Conservation (phyloP, 306 rosid genomes). For the Betula pendula region DNA sequence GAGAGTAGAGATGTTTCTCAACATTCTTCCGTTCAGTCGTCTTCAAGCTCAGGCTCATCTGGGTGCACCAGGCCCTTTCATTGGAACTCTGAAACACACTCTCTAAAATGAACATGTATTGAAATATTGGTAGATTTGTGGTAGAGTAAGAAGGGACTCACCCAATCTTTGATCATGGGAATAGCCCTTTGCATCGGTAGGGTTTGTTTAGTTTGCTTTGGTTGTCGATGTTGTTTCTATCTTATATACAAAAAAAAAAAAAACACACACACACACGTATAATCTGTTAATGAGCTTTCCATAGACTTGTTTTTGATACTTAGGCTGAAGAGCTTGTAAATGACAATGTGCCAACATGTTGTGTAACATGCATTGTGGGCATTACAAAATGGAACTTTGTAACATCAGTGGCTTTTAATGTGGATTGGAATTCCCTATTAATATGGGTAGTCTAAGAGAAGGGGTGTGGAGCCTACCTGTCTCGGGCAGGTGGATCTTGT, state of each 20-base stretch:
- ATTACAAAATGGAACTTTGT: background rate
- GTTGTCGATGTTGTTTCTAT: no score
- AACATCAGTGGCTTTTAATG: background rate
- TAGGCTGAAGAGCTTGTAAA: slow-evolving; percentile 1
- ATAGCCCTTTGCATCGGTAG: no score
- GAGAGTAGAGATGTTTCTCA: slow-evolving; percentile 18
- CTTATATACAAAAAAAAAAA: no score
- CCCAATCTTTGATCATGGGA: no score
- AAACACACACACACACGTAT: background rate
- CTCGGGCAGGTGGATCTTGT: no score
- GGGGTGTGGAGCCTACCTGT: no score
- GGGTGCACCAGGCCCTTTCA: slow-evolving; percentile 15
- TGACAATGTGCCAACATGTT: background rate
- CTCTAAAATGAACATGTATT: slow-evolving; percentile 1
- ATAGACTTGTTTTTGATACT: background rate
- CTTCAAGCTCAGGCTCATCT: slow-evolving; percentile 22
- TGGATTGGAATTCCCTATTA: no score
- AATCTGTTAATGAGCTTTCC: background rate
- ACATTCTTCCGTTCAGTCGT: slow-evolving; percentile 23
- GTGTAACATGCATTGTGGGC: background rate
- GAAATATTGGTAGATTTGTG: background rate
- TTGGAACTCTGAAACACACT: slow-evolving; percentile 32
- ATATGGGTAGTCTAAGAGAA: no score
- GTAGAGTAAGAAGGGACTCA: no score
- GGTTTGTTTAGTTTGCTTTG: no score